A percentile compares a stretch with the other conserved stretches of the same genome.
Evolutionary conservation across 768 basidiomycete species (phyloP).

Genomic region (Albatrellus ellisii): DNA sequence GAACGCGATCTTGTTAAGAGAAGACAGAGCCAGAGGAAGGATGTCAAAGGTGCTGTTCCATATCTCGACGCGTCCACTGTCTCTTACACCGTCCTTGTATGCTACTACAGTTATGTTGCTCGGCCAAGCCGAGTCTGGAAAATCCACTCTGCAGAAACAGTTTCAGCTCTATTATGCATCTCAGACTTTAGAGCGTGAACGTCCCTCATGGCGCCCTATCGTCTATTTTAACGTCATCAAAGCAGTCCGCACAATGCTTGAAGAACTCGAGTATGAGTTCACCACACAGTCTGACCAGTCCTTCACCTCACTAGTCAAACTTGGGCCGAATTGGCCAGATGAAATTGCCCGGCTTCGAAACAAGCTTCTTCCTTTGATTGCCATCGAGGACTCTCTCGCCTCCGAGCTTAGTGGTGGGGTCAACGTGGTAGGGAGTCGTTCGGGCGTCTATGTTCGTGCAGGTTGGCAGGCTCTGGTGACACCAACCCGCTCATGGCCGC

Average conservation of each 20-base stretch:
- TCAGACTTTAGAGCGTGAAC: conserved; percentile 24
- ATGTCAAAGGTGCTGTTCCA: conserved; percentile 37
- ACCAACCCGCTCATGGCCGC: conserved; percentile 28
- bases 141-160: conserved; percentile 77
- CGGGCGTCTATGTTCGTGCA: conserved; percentile 52
- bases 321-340: conserved; percentile 20
- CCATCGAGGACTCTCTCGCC: conserved; percentile 54
- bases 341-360: conserved; percentile 41
- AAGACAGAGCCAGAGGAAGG: conserved; percentile 30
- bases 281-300: conserved; percentile 10
- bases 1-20: conserved; percentile 37
- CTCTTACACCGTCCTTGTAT: not conserved
- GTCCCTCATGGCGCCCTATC: conserved; percentile 29
- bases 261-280: conserved; percentile 17
- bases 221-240: conserved; percentile 37
- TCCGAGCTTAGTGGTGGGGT: conserved; percentile 57
- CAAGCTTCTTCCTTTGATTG: conserved; percentile 47
- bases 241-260: conserved; percentile 15
- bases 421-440: conserved; percentile 43
- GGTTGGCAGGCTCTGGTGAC: conserved; percentile 59
- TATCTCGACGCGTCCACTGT: not conserved
- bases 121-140: conserved; percentile 69
- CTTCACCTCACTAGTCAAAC: conserved; percentile 3
- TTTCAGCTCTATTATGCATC: conserved; percentile 71
- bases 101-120: conserved; percentile 49